Conservation (phyloP, 768 basidiomycete genomes). For the Rhodotorula paludigena region DNA sequence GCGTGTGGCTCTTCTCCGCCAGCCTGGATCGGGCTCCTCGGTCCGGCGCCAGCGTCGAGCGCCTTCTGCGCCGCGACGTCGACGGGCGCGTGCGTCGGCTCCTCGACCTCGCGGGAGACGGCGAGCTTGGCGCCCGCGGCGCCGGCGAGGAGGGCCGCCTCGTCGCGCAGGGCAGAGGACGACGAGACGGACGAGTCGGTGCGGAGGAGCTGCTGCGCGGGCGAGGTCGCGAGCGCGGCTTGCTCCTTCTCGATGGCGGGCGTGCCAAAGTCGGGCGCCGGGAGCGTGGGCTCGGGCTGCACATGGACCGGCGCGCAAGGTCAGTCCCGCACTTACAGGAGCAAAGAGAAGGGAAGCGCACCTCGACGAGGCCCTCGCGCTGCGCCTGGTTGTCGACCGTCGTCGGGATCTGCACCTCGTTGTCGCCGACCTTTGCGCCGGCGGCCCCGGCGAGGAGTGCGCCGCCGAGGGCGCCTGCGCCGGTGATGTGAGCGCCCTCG, state of each 20-base stretch:
- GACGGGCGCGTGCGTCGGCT: background rate
- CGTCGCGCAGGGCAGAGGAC: background rate
- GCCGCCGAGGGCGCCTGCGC: constrained; percentile 12
- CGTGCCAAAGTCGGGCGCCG: constrained; percentile 19
- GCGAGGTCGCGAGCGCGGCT: constrained; percentile 17
- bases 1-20: background rate
- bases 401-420: constrained; percentile 12
- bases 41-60: background rate
- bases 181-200: background rate
- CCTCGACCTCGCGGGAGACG: constrained; percentile 11
- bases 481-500: background rate
- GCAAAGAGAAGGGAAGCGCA: background rate
- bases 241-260: constrained; percentile 27
- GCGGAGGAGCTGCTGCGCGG: constrained; percentile 33
- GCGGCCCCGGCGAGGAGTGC: constrained; percentile 15
- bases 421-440: constrained; percentile 17
- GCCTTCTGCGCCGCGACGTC: background rate
- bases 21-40: background rate
- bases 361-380: background rate
- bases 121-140: constrained; percentile 9
- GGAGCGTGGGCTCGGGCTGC: background rate
- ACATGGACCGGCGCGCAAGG: background rate
- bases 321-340: rapidly evolving
- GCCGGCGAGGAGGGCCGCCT: constrained; percentile 25
- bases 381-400: background rate